Percentiles rank a stretch among this genome's conserved stretches.
These are phyloP conservation scores for Obba rivulosa DNA, from an alignment of 768 basidiomycete species.

Conservation along the genomic window DNA sequence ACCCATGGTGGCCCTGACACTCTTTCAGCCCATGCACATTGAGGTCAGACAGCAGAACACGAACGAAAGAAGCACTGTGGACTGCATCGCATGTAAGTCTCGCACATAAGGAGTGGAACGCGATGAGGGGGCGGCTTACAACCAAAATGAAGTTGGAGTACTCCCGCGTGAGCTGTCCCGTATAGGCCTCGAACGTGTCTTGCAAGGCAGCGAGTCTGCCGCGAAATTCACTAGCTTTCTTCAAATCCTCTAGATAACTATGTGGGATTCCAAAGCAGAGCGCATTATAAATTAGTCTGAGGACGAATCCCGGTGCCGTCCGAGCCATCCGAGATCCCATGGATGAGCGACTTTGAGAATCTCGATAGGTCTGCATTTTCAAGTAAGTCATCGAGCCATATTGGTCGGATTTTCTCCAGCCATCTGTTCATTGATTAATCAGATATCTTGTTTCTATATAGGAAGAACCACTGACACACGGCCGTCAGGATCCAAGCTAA, in stretches of 20 bases:
- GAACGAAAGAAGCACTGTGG: constrained; percentile 50
- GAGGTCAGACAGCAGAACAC: constrained; percentile 12
- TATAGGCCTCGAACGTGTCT: constrained; percentile 44
- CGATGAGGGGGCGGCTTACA: constrained; percentile 26
- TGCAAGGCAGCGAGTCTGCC: constrained; percentile 45
- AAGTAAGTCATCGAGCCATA: too few relatives aligned
- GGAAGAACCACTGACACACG: too few relatives aligned
- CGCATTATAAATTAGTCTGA: constrained; percentile 35
- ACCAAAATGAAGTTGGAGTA: constrained; percentile 54
- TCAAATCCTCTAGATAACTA: constrained; percentile 45
- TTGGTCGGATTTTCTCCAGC: too few relatives aligned
- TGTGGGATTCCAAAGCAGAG: constrained; percentile 50
- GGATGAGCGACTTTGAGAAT: too few relatives aligned
- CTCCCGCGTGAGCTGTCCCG: constrained; percentile 45
- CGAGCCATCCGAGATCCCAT: too few relatives aligned
- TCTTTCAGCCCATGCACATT: not conserved
- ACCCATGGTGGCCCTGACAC: constrained; percentile 42
- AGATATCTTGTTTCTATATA: too few relatives aligned
- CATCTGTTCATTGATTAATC: too few relatives aligned
- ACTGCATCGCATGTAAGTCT: constrained; percentile 22
- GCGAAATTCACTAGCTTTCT: constrained; percentile 42
- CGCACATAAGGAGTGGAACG: not conserved
- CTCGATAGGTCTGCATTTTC: too few relatives aligned
- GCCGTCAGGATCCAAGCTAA: too few relatives aligned
- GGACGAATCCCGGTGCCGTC: constrained; percentile 18